Base-by-base conservation (phyloP, 2,329 filamentous ascomycete species). In the Neopestalotiopsis rosae region DNA sequence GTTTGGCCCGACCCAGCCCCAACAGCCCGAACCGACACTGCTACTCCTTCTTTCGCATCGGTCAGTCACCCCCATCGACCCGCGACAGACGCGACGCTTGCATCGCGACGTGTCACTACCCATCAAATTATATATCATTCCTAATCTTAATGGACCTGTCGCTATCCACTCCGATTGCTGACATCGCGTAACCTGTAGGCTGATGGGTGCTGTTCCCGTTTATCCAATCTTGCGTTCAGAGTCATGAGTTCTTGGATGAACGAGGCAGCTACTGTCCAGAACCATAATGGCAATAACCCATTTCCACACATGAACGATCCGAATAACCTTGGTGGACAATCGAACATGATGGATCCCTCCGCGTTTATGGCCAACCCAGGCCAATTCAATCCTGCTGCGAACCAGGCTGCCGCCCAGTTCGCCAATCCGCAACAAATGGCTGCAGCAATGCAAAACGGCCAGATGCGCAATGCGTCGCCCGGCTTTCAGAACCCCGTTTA, bases 381-480 rank as follows among this genome's bases (percentile, higher is more conserved):
- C 76, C 88, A 89, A 79, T 91, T 90, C 81, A 90, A 89, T 79
- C 85, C 86, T 61, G 59, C 45, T 9, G 45, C 45, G 17, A 52
- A 52, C 45, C 45, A 14, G 45, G 80, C 79, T 74, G 76, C 82
- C 76, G 78, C 77, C 71, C 87, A 89, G 76, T 90, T 88, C 74
- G 80, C 85, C 70, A 90, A 88, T 74, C 83, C 82, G 66, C 87
- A 88, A 72, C 87, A 88, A 78, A 86, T 89, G 81, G 81, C 84
- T 70, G 74, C 76, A 69, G 84, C 81, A 77, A 92, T 95, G 88
- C 93, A 93, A 79, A 96, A 95, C 84, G 92, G 93, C 82, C 89
- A 87, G 76, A 91, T 93, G 85, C 93, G 94, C 86, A 95, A 94
- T 81, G 90, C 90, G 70, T 95, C 94, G 67, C 92, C 93, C 59